These are phyloP conservation scores for Mikania micrantha DNA, from an alignment of 129 eudicot genomes.

Conservation along the genomic window DNA sequence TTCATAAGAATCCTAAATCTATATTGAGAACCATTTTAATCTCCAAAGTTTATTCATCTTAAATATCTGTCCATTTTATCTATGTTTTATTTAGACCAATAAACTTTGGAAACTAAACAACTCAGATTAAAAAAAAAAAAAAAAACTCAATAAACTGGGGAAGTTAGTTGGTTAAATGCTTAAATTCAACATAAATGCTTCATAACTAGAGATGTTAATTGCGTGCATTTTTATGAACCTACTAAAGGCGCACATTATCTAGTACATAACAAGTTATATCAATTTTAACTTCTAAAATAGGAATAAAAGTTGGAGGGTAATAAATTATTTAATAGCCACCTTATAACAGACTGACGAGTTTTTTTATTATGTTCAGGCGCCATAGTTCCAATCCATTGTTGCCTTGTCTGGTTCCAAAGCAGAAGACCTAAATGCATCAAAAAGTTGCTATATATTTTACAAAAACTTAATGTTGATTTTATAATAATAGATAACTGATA, in stretches of 20 bases:
- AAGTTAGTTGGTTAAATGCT: neutral
- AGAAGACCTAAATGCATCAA: slow-evolving; percentile 49
- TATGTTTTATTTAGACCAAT: neutral
- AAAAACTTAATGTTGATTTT: neutral
- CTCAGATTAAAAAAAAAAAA: neutral
- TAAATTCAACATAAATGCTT: neutral
- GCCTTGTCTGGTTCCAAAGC: slow-evolving; percentile 85
- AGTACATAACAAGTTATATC: neutral
- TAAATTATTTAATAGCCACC: slow-evolving; percentile 23
- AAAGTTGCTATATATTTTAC: neutral
- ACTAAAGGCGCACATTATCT: neutral
- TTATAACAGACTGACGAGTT: slow-evolving; percentile 48
- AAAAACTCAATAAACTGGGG: neutral
- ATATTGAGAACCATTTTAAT: neutral
- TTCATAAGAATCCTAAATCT: neutral
- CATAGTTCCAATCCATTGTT: slow-evolving; percentile 73
- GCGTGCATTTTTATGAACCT: neutral
- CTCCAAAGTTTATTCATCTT: too few species aligned
- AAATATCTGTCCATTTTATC: neutral
- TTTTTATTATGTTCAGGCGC: slow-evolving; percentile 29
- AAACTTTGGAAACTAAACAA: neutral
- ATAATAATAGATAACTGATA: neutral
- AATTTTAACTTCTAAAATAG: neutral
- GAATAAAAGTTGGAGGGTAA: neutral
- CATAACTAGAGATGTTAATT: neutral